Percentiles rank a stretch among this genome's conserved stretches.
phyloP scores from a whole-genome alignment of 2,329 filamentous ascomycete genomes.

The Xylariomycetidae sp. region DNA sequence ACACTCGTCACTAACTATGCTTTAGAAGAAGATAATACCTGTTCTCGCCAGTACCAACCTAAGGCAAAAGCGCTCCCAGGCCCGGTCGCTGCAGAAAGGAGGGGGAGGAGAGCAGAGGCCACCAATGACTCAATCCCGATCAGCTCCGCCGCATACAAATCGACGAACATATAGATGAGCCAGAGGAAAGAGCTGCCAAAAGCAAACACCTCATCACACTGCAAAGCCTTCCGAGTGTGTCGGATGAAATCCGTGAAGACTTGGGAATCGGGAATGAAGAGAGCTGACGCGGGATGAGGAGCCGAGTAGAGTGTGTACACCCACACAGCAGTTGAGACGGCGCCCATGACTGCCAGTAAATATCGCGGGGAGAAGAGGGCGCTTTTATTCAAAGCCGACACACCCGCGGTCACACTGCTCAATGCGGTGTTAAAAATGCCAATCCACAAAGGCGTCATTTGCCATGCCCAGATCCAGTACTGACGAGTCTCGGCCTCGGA shows the following conservation, averaged over 20 bases:
- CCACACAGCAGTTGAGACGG: constrained; percentile 10
- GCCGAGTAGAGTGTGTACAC: constrained; percentile 8
- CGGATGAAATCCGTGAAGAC: constrained; percentile 6
- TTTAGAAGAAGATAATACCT: not conserved
- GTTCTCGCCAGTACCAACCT: constrained; percentile 11
- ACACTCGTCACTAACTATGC: too few species aligned
- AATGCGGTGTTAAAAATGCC: constrained; percentile 14
- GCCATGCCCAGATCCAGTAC: constrained; percentile 23
- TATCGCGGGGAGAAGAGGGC: constrained; percentile 3
- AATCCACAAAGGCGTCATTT: constrained; percentile 19
- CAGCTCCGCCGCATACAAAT: constrained; percentile 6
- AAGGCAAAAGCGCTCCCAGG: constrained; percentile 8
- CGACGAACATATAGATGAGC: constrained; percentile 12
- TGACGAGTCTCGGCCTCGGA: constrained; percentile 14
- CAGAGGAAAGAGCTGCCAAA: constrained; percentile 10
- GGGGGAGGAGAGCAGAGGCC: constrained; percentile 4
- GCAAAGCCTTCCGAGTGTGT: constrained; percentile 8
- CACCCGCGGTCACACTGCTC: too few species aligned
- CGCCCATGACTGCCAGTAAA: constrained; percentile 5
- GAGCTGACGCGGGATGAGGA: constrained; percentile 7
- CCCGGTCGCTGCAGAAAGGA: constrained; percentile 2
- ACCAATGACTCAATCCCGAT: constrained; percentile 5
- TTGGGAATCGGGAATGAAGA: constrained; percentile 10
- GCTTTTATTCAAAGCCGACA: constrained; percentile 4
- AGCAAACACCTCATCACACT: constrained; percentile 7